Evolutionary conservation across 2,329 filamentous ascomycete genomes (phyloP).

Genomic region (Penicillium sp.): DNA sequence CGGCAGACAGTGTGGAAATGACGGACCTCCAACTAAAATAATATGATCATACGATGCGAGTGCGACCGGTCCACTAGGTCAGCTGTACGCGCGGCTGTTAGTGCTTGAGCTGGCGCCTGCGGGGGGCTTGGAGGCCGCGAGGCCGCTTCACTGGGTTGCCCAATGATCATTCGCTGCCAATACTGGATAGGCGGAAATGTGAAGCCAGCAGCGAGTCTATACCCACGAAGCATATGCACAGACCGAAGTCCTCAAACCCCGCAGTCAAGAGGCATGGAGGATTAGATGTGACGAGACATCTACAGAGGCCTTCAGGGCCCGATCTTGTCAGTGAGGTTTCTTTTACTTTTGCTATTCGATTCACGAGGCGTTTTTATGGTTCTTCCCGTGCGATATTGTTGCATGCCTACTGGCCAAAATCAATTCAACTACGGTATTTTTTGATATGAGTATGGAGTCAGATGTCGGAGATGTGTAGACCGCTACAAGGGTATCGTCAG

Average conservation of each 20-base stretch:
- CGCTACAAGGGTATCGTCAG: neutral
- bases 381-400: conserved; percentile 18
- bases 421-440: conserved; percentile 11
- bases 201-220: neutral
- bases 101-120: neutral
- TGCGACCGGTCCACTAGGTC: neutral
- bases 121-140: neutral
- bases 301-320: neutral
- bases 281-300: neutral
- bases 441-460: neutral
- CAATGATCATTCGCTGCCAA: neutral
- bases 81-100: neutral
- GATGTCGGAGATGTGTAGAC: neutral
- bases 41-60: neutral
- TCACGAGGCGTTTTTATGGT: conserved; percentile 22
- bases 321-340: conserved; percentile 4
- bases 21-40: conserved; percentile 43
- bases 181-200: neutral
- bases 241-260: neutral
- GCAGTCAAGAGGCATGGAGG: neutral
- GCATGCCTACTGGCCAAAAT: conserved; percentile 22
- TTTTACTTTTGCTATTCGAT: conserved; percentile 3
- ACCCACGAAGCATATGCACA: neutral
- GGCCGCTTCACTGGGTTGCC: neutral
- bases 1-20: conserved; percentile 53